These are phyloP conservation scores for Clathrospora elynae DNA, from an alignment of 2,329 filamentous ascomycete genomes.

Conservation along the genomic window DNA sequence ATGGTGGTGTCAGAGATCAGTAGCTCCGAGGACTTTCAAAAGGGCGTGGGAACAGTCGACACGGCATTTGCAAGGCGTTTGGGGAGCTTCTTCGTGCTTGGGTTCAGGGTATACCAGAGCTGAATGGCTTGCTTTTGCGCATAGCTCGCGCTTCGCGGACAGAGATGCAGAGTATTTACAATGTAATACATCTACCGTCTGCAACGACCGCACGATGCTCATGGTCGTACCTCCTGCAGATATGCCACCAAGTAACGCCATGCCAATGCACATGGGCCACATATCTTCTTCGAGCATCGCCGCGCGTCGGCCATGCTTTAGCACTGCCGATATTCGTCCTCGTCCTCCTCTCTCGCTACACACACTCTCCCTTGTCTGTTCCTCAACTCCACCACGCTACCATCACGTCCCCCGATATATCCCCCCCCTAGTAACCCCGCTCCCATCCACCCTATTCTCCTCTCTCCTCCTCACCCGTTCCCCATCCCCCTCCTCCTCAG, in stretches of 20 bases:
- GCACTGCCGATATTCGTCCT: too few relatives aligned
- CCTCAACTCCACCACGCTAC: neutral
- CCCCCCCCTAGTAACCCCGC: conserved; percentile 27
- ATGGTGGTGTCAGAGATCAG: too few relatives aligned
- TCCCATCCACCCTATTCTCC: conserved; percentile 27
- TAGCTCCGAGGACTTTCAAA: too few relatives aligned
- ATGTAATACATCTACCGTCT: conserved; percentile 28
- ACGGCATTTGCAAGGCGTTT: conserved; percentile 28
- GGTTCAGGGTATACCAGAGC: conserved; percentile 33
- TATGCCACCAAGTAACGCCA: conserved; percentile 10
- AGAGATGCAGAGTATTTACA: conserved; percentile 9
- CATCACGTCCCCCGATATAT: conserved; percentile 17
- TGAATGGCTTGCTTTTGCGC: conserved; percentile 12
- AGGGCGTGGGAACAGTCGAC: too few relatives aligned
- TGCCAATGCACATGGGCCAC: conserved; percentile 21
- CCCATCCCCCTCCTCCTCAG: conserved; percentile 16
- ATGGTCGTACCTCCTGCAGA: neutral
- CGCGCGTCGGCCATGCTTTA: too few relatives aligned
- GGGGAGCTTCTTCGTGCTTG: conserved; percentile 3
- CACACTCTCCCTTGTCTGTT: neutral
- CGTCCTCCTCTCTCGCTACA: neutral
- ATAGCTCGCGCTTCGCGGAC: neutral
- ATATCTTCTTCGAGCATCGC: too few relatives aligned
- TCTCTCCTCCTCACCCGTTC: conserved; percentile 12
- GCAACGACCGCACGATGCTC: too few relatives aligned